Evolutionary conservation across 2,329 filamentous ascomycete species (phyloP).

Genomic region (Neocucurbitaria cava): DNA sequence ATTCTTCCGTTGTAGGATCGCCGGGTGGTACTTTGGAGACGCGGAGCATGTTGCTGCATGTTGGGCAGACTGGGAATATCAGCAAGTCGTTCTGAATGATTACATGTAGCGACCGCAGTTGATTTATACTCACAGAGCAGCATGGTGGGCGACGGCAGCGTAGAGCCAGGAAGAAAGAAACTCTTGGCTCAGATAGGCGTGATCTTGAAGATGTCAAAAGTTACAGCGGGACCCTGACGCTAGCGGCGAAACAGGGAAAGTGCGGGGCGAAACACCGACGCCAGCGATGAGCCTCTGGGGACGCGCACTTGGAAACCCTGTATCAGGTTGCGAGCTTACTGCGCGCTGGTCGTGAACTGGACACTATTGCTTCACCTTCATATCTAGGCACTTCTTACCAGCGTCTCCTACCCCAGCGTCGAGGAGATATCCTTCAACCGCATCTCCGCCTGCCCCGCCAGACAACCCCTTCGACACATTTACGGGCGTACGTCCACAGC

Average conservation of each 20-base stretch:
- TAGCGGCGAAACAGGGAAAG: slow-evolving; percentile 29
- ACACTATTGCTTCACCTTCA: background rate
- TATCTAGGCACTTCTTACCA: background rate
- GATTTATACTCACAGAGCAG: slow-evolving; percentile 66
- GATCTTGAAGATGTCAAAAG: slow-evolving; percentile 24
- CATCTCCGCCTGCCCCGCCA: slow-evolving; percentile 18
- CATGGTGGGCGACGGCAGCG: slow-evolving; percentile 54
- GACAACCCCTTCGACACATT: slow-evolving; percentile 10
- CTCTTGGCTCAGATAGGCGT: background rate
- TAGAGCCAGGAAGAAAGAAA: slow-evolving; percentile 7
- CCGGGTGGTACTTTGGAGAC: slow-evolving; percentile 61
- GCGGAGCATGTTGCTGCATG: slow-evolving; percentile 83
- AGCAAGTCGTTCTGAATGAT: background rate
- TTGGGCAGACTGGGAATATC: slow-evolving; percentile 70
- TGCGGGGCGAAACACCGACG: slow-evolving; percentile 28
- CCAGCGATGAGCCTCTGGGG: slow-evolving; percentile 18
- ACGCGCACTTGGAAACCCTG: slow-evolving; percentile 19
- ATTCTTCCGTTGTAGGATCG: slow-evolving; percentile 47
- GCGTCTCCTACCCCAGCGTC: background rate
- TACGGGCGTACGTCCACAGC: slow-evolving; percentile 6
- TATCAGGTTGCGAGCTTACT: slow-evolving; percentile 24
- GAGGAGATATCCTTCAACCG: background rate
- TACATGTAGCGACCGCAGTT: background rate
- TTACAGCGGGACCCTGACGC: slow-evolving; percentile 35
- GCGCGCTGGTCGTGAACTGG: slow-evolving; percentile 12